phyloP scores from a whole-genome alignment of 108 stramenopile genomes.

The Fragilaria crotonensis region DNA sequence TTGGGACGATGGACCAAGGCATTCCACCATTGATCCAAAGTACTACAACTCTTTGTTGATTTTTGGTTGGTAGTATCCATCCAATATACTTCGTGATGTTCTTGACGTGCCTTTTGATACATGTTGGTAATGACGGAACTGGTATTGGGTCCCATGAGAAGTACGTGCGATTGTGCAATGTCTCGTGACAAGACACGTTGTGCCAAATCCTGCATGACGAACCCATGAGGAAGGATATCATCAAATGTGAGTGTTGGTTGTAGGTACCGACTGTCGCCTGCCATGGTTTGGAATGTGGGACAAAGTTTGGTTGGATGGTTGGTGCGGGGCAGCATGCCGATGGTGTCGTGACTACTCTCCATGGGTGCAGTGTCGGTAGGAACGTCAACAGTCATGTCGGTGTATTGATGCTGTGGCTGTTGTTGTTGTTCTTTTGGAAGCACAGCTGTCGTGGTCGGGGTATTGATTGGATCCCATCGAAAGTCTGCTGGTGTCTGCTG shows the following conservation, averaged over 20 bases:
- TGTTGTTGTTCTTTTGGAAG: too few species aligned
- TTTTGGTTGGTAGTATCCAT: conserved; percentile 6
- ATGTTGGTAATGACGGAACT: conserved; percentile 2
- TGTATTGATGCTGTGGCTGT: too few species aligned
- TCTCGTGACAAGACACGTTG: conserved; percentile 25
- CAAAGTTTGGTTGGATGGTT: too few species aligned
- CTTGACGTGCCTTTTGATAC: not conserved
- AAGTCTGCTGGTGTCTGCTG: too few species aligned
- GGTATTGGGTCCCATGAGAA: conserved; percentile 25
- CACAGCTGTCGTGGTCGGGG: too few species aligned
- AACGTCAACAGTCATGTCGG: too few species aligned
- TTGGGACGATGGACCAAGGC: conserved; percentile 8
- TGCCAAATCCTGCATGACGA: conserved; percentile 33
- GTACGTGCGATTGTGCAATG: conserved; percentile 35
- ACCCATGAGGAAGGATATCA: conserved; percentile 8
- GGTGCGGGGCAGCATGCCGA: too few species aligned
- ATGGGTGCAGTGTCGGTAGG: too few species aligned
- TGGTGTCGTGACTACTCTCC: too few species aligned
- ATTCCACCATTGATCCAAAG: conserved; percentile 14
- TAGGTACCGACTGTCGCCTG: not conserved
- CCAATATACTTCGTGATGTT: not conserved
- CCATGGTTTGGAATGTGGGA: not conserved
- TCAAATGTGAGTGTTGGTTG: too few species aligned
- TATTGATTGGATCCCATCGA: too few species aligned
- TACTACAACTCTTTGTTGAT: conserved; percentile 6